phyloP scores from a whole-genome alignment of 2,329 filamentous ascomycete species.

The Pestalotiopsis sp. region DNA sequence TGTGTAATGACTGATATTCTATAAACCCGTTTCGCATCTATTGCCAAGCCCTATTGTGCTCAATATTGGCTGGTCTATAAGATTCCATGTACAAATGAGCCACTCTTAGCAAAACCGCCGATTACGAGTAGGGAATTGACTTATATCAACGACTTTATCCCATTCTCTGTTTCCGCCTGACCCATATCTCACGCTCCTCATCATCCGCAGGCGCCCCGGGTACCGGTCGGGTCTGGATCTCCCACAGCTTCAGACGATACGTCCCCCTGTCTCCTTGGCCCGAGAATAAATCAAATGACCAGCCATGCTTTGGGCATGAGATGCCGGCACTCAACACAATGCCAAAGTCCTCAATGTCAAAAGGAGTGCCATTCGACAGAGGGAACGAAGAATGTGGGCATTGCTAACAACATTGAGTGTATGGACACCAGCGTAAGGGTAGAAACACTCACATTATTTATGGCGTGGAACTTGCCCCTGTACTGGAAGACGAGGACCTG shows the following conservation, averaged over 20 bases:
- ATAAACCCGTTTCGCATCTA: no score
- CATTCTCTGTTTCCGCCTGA: slow-evolving; percentile 35
- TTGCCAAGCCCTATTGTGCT: no score
- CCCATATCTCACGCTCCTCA: slow-evolving; percentile 29
- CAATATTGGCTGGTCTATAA: no score
- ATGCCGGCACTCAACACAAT: slow-evolving; percentile 64
- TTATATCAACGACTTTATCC: slow-evolving; percentile 20
- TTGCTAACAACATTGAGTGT: no score
- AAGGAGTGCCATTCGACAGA: slow-evolving; percentile 63
- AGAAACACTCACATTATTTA: slow-evolving; percentile 62
- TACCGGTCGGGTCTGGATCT: slow-evolving; percentile 55
- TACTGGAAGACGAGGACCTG: slow-evolving; percentile 70
- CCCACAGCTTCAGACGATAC: slow-evolving; percentile 67
- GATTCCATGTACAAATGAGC: no score
- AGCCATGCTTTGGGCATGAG: slow-evolving; percentile 69
- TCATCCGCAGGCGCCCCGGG: background rate
- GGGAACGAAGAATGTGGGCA: slow-evolving; percentile 72
- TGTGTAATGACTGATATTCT: no score
- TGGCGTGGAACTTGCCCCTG: slow-evolving; percentile 64
- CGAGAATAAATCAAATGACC: slow-evolving; percentile 71
- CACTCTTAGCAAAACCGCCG: no score
- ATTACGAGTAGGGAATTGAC: no score
- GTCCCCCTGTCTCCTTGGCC: slow-evolving; percentile 64
- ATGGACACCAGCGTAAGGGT: background rate
- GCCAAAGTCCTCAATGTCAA: slow-evolving; percentile 76